Conservation (phyloP, 2,329 filamentous ascomycete genomes). For the Hymenoscyphus repandus region DNA sequence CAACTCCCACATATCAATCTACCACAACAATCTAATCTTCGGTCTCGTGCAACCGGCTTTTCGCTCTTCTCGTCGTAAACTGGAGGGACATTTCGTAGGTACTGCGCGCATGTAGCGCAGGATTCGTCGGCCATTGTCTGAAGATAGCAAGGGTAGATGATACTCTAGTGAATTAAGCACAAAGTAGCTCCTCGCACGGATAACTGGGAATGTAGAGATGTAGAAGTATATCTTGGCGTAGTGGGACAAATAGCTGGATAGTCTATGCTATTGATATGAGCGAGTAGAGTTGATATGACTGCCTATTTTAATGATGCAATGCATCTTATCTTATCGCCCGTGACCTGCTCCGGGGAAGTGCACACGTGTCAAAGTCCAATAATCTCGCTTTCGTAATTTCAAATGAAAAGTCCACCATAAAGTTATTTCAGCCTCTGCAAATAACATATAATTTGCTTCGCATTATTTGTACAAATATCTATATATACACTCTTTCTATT, state of each 20-base stretch:
- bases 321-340: background rate
- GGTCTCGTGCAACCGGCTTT: conserved; percentile 55
- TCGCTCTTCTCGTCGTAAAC: conserved; percentile 50
- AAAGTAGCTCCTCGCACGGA: background rate
- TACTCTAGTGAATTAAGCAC: background rate
- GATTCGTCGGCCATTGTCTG: conserved; percentile 20
- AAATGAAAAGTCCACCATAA: no score
- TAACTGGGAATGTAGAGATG: background rate
- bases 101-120: conserved; percentile 65
- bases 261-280: background rate
- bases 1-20: conserved; percentile 68
- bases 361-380: background rate
- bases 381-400: background rate
- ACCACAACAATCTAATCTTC: conserved; percentile 62
- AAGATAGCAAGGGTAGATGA: background rate
- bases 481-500: no score
- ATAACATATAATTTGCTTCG: no score
- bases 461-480: no score
- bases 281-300: background rate
- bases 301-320: background rate
- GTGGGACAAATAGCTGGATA: background rate
- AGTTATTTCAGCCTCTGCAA: no score
- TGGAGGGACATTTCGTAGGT: conserved; percentile 50
- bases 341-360: no score
- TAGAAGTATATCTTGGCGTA: background rate